Evolutionary conservation across 1,284 basidiomycete genomes (phyloP).

Genomic region (Stereum hirsutum): DNA sequence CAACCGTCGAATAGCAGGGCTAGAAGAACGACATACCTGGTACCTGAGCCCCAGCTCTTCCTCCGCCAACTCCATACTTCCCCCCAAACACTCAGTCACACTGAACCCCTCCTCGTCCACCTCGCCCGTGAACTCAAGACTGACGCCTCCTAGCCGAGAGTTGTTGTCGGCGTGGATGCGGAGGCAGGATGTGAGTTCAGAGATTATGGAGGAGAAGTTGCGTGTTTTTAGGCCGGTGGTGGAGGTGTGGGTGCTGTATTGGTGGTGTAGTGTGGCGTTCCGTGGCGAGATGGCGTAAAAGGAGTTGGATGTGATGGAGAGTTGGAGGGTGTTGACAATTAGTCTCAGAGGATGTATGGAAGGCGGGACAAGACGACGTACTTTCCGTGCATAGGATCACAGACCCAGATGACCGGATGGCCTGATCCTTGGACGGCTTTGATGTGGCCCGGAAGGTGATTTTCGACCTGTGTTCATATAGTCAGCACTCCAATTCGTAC

Average conservation of each 20-base stretch:
- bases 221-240: constrained; percentile 79
- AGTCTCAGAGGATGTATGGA: no score
- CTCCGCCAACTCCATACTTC: constrained; percentile 74
- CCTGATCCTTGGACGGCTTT: constrained; percentile 71
- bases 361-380: constrained; percentile 26
- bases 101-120: constrained; percentile 88
- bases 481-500: neutral
- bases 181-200: constrained; percentile 78
- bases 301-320: constrained; percentile 4
- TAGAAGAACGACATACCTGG: constrained; percentile 56
- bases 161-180: constrained; percentile 66
- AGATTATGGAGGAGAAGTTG: constrained; percentile 86
- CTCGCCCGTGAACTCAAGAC: constrained; percentile 95
- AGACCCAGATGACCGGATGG: constrained; percentile 90
- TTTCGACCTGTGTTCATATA: constrained; percentile 48
- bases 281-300: neutral
- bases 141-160: constrained; percentile 88
- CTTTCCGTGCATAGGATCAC: constrained; percentile 98
- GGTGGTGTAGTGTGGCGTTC: no score
- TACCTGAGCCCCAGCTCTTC: constrained; percentile 67
- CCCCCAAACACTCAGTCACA: constrained; percentile 80
- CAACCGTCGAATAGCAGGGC: neutral
- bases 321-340: no score
- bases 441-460: constrained; percentile 77
- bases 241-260: constrained; percentile 69